Conservation (phyloP, 1,284 basidiomycete genomes). For the Trichosporon asahii region DNA sequence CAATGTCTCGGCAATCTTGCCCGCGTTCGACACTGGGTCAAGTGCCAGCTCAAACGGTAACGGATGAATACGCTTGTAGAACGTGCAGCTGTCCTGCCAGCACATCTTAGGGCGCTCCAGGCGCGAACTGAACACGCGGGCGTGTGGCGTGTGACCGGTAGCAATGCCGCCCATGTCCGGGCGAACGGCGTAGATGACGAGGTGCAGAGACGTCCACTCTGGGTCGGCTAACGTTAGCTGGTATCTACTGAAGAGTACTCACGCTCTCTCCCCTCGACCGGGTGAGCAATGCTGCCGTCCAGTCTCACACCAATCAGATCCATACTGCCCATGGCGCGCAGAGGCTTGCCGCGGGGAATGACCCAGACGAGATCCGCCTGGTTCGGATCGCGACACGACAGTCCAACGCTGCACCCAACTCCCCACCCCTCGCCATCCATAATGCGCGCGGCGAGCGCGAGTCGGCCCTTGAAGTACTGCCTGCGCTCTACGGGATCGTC, state of each 20-base stretch:
- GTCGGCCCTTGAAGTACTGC: conserved; percentile 26
- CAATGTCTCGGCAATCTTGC: conserved; percentile 16
- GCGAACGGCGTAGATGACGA: conserved; percentile 28
- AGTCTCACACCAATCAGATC: conserved; percentile 27
- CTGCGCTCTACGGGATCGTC: conserved; percentile 19
- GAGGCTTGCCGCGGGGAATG: conserved; percentile 27
- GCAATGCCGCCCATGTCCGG: conserved; percentile 29
- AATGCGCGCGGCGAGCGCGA: conserved; percentile 31
- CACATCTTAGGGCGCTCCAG: conserved; percentile 27
- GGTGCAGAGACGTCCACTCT: conserved; percentile 26
- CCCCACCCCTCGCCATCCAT: conserved; percentile 32
- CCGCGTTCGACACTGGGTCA: not conserved
- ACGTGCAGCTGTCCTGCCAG: conserved; percentile 35
- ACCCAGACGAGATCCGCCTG: conserved; percentile 26
- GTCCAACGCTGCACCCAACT: conserved; percentile 26
- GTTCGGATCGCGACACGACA: conserved; percentile 28
- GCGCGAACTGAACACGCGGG: conserved; percentile 26
- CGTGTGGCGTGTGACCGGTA: conserved; percentile 29
- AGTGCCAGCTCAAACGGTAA: conserved; percentile 20
- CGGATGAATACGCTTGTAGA: conserved; percentile 23
- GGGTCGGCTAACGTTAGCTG: conserved; percentile 22
- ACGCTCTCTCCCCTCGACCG: conserved; percentile 17
- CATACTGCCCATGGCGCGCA: conserved; percentile 21
- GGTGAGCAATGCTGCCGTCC: conserved; percentile 1
- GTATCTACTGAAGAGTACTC: conserved; percentile 8